A percentile compares a stretch with the other conserved stretches of the same genome.
phyloP scores from a whole-genome alignment of 1,139 yeast genomes.

The Blastobotrys serpentis region DNA sequence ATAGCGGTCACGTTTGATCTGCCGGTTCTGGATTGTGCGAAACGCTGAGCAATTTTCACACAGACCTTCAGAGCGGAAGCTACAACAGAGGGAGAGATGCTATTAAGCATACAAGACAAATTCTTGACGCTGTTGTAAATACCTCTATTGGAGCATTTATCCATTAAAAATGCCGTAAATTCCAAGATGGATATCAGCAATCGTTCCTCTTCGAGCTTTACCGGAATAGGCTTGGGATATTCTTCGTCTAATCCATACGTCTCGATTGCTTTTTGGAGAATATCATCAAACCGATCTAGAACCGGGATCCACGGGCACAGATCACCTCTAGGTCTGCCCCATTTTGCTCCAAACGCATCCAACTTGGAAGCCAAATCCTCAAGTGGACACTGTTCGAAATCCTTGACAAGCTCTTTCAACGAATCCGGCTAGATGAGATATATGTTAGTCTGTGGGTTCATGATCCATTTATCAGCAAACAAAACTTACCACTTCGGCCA shows the following conservation, averaged over 20 bases:
- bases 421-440: conserved; percentile 43
- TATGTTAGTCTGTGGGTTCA: too few relatives aligned
- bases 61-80: conserved; percentile 65
- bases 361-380: conserved; percentile 41
- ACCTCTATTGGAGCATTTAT: conserved; percentile 65
- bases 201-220: conserved; percentile 49
- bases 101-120: conserved; percentile 57
- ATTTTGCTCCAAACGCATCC: conserved; percentile 37
- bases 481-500: conserved; percentile 34
- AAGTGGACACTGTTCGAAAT: conserved; percentile 38
- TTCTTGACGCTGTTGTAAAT: conserved; percentile 68
- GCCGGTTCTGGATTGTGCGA: conserved; percentile 45
- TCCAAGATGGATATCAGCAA: conserved; percentile 54
- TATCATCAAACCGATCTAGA: conserved; percentile 69
- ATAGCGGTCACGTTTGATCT: conserved; percentile 41
- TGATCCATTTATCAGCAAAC: too few relatives aligned
- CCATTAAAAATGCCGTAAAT: conserved; percentile 64
- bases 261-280: conserved; percentile 53
- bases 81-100: conserved; percentile 60
- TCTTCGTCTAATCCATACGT: conserved; percentile 55
- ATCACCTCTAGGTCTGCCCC: conserved; percentile 75
- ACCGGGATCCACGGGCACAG: conserved; percentile 75
- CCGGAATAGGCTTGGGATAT: conserved; percentile 46
- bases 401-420: conserved; percentile 43
- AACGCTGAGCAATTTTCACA: conserved; percentile 59